Conservation (phyloP, 2,329 filamentous ascomycete species). For the Hymenoscyphus repandus region DNA sequence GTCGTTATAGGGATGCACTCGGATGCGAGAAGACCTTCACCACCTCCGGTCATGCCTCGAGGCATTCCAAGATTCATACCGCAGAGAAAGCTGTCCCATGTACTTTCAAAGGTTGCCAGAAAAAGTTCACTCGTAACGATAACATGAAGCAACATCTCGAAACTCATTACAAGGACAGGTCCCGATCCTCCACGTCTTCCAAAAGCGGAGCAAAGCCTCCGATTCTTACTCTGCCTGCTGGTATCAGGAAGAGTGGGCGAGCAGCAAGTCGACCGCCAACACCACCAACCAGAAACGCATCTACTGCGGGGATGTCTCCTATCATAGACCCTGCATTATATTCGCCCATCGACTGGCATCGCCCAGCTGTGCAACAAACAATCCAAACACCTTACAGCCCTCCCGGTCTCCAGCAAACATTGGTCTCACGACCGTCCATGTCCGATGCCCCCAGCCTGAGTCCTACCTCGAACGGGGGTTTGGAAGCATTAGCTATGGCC, state of each 20-base stretch:
- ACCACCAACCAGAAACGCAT: background rate
- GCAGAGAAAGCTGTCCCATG: conserved; percentile 71
- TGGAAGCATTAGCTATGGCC: no score
- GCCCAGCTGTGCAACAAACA: background rate
- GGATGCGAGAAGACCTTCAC: conserved; percentile 77
- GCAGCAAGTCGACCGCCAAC: background rate
- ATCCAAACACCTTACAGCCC: background rate
- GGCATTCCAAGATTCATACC: conserved; percentile 79
- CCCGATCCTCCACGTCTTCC: conserved; percentile 11
- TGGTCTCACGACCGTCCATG: background rate
- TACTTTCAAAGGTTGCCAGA: conserved; percentile 64
- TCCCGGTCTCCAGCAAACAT: background rate
- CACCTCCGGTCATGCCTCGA: conserved; percentile 78
- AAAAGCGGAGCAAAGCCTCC: conserved; percentile 32
- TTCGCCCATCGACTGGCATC: background rate
- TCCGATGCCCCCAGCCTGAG: background rate
- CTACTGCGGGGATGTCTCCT: background rate
- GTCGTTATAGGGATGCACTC: conserved; percentile 65
- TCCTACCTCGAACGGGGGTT: background rate
- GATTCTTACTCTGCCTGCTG: conserved; percentile 20
- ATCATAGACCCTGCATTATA: conserved; percentile 6
- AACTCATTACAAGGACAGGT: conserved; percentile 62
- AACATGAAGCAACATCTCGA: conserved; percentile 85
- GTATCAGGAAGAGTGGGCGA: conserved; percentile 25
- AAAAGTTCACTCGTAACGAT: conserved; percentile 76